Percentiles rank a stretch among this genome's conserved stretches.
Evolutionary conservation across 2,329 filamentous ascomycete genomes (phyloP).

Genomic region (Trichoderma koningii): DNA sequence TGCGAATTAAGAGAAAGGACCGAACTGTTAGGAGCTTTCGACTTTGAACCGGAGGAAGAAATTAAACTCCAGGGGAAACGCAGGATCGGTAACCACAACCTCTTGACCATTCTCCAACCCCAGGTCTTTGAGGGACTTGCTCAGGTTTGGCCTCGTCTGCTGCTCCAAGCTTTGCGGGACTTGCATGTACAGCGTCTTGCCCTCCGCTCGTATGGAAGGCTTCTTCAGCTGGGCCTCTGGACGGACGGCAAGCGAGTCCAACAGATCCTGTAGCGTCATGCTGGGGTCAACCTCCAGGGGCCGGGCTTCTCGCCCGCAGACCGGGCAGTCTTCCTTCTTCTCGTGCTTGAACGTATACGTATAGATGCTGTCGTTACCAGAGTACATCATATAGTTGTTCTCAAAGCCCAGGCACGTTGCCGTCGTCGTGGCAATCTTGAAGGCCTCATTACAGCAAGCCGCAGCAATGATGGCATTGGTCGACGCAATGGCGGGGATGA

Average conservation of each 20-base stretch:
- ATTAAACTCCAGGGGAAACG: slow-evolving; percentile 72
- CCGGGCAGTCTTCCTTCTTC: slow-evolving; percentile 91
- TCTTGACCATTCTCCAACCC: slow-evolving; percentile 77
- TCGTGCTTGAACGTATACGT: slow-evolving; percentile 97
- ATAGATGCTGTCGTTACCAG: slow-evolving; percentile 91
- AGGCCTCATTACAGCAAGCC: slow-evolving; percentile 92
- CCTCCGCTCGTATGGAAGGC: slow-evolving; percentile 76
- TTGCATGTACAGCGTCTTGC: slow-evolving; percentile 88
- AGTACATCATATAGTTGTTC: slow-evolving; percentile 99
- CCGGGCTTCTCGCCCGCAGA: slow-evolving; percentile 82
- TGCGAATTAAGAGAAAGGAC: neutral
- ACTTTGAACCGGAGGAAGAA: slow-evolving; percentile 55
- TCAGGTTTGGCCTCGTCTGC: slow-evolving; percentile 79
- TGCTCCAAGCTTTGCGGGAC: slow-evolving; percentile 78
- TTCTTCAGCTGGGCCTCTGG: slow-evolving; percentile 94
- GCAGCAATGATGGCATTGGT: slow-evolving; percentile 97
- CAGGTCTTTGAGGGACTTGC: slow-evolving; percentile 74
- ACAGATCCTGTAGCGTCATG: slow-evolving; percentile 76
- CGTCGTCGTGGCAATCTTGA: slow-evolving; percentile 85
- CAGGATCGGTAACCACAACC: slow-evolving; percentile 89
- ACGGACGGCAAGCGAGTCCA: slow-evolving; percentile 78
- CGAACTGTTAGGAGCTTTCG: neutral
- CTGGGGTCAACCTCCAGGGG: slow-evolving; percentile 71
- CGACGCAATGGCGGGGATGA: slow-evolving; percentile 96
- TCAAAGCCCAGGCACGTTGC: slow-evolving; percentile 78